These are phyloP conservation scores for Podosphaera xanthii DNA, from an alignment of 2,329 filamentous ascomycete species.

Conservation along the genomic window DNA sequence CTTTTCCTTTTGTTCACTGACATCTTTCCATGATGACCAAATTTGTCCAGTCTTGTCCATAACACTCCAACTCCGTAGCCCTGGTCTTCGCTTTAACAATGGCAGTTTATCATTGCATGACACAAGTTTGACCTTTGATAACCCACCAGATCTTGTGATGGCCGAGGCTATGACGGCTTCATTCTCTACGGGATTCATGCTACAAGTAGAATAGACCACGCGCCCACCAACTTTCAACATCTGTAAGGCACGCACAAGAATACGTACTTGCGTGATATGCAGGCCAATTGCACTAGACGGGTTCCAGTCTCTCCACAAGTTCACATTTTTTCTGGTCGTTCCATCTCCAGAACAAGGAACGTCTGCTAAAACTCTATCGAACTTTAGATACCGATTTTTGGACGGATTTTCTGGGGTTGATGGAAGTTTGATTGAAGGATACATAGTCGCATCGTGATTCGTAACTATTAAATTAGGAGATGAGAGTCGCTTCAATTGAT, in stretches of 20 bases:
- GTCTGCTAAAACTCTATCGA: slow-evolving; percentile 87
- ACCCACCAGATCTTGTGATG: slow-evolving; percentile 72
- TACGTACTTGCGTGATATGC: slow-evolving; percentile 68
- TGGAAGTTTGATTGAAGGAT: slow-evolving; percentile 74
- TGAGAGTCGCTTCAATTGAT: slow-evolving; percentile 91
- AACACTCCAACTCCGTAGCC: slow-evolving; percentile 65
- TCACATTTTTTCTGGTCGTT: slow-evolving; percentile 77
- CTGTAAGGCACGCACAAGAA: slow-evolving; percentile 76
- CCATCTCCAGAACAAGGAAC: slow-evolving; percentile 94
- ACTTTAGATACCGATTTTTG: slow-evolving; percentile 62
- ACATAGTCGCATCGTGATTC: slow-evolving; percentile 92
- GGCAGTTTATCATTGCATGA: slow-evolving; percentile 64
- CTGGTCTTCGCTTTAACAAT: slow-evolving; percentile 50
- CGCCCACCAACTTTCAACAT: slow-evolving; percentile 89
- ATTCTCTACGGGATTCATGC: slow-evolving; percentile 95
- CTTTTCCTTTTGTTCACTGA: slow-evolving; percentile 22
- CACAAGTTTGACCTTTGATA: slow-evolving; percentile 58
- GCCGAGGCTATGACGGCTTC: slow-evolving; percentile 77
- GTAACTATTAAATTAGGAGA: slow-evolving; percentile 93
- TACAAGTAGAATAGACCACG: slow-evolving; percentile 95
- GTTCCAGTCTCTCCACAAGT: slow-evolving; percentile 88
- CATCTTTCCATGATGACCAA: slow-evolving; percentile 59
- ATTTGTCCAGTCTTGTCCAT: slow-evolving; percentile 68
- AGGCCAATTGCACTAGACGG: slow-evolving; percentile 72
- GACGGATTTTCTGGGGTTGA: slow-evolving; percentile 30